Percentiles rank a stretch among this genome's conserved stretches.
These are phyloP conservation scores for Mucor sp. DNA, from an alignment of 371 early-diverging fungal genomes.

Conservation along the genomic window DNA sequence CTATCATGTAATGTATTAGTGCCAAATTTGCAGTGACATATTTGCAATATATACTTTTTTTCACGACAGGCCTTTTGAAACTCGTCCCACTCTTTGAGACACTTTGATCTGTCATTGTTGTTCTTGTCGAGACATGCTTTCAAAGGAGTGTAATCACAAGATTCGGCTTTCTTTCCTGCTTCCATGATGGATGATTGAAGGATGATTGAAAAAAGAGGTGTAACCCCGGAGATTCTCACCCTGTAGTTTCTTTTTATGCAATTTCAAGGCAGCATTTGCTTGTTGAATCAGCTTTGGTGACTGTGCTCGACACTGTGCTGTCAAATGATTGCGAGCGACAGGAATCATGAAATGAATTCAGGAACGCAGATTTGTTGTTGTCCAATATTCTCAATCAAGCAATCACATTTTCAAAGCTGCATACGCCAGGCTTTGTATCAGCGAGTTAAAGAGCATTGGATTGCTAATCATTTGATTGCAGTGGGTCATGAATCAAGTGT, in stretches of 20 bases:
- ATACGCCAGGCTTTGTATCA: too few relatives aligned
- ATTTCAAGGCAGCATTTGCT: background rate
- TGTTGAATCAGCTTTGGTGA: background rate
- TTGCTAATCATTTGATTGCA: too few relatives aligned
- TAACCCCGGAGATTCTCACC: background rate
- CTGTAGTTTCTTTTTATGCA: background rate
- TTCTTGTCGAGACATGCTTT: conserved; percentile 56
- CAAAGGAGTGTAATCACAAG: conserved; percentile 60
- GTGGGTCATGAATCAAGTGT: too few relatives aligned
- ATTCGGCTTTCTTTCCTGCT: conserved; percentile 19
- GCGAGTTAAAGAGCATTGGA: too few relatives aligned
- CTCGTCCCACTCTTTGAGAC: conserved; percentile 65
- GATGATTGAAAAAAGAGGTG: background rate
- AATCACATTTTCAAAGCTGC: background rate
- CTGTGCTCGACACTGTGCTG: background rate
- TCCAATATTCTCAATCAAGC: background rate
- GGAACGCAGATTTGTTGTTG: background rate
- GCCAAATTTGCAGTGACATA: background rate
- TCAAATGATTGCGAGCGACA: background rate
- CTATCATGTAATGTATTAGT: background rate
- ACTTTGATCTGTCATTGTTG: conserved; percentile 60
- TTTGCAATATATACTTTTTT: conserved; percentile 23
- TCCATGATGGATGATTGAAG: conserved; percentile 1
- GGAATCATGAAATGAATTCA: background rate
- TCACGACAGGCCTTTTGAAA: conserved; percentile 57